Evolutionary conservation across 2,329 filamentous ascomycete species (phyloP).

Genomic region (Venturia pyrina): DNA sequence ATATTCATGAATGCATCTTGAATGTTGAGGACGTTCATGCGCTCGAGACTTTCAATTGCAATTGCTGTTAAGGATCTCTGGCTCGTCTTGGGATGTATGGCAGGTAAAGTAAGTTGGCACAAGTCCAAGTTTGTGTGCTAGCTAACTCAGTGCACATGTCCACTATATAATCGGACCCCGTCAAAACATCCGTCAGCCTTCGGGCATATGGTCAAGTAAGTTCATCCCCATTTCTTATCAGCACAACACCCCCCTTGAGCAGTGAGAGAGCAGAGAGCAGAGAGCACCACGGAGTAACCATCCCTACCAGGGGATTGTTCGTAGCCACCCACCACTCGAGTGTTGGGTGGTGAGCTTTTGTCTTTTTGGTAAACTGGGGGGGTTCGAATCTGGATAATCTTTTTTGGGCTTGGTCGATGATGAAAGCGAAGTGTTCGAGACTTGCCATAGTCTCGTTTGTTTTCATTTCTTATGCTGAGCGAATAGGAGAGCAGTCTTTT

Average conservation of each 20-base stretch:
- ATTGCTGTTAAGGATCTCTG: too few relatives aligned
- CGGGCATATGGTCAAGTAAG: background rate
- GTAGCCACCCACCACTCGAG: background rate
- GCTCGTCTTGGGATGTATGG: too few relatives aligned
- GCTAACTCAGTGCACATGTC: background rate
- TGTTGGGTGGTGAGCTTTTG: background rate
- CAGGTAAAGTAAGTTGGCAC: too few relatives aligned
- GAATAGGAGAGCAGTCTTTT: too few relatives aligned
- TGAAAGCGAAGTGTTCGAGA: too few relatives aligned
- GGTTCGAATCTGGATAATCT: background rate
- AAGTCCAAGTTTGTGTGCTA: too few relatives aligned
- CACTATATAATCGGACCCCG: background rate
- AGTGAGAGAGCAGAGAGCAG: background rate
- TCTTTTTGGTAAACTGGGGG: background rate
- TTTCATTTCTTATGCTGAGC: too few relatives aligned
- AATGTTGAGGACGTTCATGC: too few relatives aligned
- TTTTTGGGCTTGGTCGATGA: background rate
- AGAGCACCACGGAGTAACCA: background rate
- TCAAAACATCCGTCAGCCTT: background rate
- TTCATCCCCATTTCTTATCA: background rate
- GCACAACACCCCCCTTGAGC: background rate
- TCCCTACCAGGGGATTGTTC: background rate
- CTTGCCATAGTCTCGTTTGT: too few relatives aligned
- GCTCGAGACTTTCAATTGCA: too few relatives aligned
- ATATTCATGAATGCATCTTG: too few relatives aligned